A percentile compares a stretch with the other conserved stretches of the same genome.
Evolutionary conservation across 2,329 filamentous ascomycete genomes (phyloP).

Genomic region (Zalaria obscura): DNA sequence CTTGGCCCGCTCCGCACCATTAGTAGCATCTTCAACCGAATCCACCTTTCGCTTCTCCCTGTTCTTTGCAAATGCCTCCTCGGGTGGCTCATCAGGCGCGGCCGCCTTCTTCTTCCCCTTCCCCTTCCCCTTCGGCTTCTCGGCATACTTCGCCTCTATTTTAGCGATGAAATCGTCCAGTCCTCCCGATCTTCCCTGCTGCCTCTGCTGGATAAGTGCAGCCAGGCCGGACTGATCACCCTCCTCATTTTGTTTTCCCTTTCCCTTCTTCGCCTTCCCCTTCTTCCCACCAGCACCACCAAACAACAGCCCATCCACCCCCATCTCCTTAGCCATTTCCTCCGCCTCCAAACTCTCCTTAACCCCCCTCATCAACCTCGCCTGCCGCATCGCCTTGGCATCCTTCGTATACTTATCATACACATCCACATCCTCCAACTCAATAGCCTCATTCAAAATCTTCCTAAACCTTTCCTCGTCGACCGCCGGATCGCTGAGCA

Average conservation of each 20-base stretch:
- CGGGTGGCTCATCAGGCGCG: constrained; percentile 40
- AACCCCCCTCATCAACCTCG: constrained; percentile 42
- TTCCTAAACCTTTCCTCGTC: constrained; percentile 75
- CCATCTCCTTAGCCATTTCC: constrained; percentile 60
- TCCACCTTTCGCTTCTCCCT: constrained; percentile 17
- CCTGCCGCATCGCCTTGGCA: constrained; percentile 28
- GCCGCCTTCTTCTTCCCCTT: constrained; percentile 28
- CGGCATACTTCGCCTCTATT: constrained; percentile 61
- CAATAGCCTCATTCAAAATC: constrained; percentile 73
- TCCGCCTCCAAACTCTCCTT: constrained; percentile 60
- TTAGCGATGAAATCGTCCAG: constrained; percentile 49
- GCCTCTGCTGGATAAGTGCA: constrained; percentile 61
- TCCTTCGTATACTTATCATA: constrained; percentile 62
- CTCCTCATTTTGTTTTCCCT: constrained; percentile 32
- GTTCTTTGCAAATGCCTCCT: constrained; percentile 44
- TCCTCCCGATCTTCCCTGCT: constrained; percentile 44
- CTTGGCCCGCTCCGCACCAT: too few species aligned
- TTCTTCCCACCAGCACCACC: constrained; percentile 24
- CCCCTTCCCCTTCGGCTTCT: constrained; percentile 16
- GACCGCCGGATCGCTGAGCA: constrained; percentile 69
- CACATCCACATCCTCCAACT: constrained; percentile 47
- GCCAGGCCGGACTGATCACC: constrained; percentile 38
- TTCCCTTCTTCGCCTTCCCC: constrained; percentile 32
- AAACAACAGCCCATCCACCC: constrained; percentile 57
- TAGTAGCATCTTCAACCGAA: too few species aligned